Conservation (phyloP, 2,329 filamentous ascomycete species). For the Cladosporium sp. region DNA sequence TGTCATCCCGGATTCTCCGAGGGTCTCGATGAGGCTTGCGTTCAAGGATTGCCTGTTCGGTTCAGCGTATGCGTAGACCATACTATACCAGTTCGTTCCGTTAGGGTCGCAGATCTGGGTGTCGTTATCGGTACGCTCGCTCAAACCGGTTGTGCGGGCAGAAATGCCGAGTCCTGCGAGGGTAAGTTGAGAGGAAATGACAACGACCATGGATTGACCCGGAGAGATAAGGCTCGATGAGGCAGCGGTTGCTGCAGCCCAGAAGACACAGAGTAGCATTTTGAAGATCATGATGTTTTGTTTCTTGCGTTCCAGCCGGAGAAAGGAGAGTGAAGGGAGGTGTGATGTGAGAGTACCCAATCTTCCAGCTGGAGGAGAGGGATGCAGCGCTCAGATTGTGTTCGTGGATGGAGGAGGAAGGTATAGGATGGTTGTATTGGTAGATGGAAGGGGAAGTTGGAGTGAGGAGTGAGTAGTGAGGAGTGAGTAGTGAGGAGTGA, state of each 20-base stretch:
- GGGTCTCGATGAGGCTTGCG: not conserved
- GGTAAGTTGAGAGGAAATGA: not conserved
- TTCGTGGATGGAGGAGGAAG: too few species aligned
- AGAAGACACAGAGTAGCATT: not conserved
- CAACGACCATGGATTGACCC: not conserved
- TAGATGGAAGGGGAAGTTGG: not conserved
- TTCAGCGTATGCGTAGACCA: not conserved
- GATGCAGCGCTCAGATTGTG: too few species aligned
- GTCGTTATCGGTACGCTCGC: not conserved
- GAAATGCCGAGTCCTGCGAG: not conserved
- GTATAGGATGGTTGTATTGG: not conserved
- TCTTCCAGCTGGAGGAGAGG: not conserved
- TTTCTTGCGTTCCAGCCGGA: not conserved
- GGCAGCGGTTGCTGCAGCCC: not conserved
- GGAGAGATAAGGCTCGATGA: not conserved
- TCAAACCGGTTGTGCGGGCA: not conserved
- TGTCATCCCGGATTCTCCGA: not conserved
- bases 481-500: not conserved
- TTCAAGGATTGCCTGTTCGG: not conserved
- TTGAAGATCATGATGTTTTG: not conserved
- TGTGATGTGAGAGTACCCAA: not conserved
- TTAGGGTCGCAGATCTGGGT: not conserved
- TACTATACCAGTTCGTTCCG: not conserved
- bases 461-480: not conserved
- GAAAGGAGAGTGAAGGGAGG: not conserved